Conservation (phyloP, 2,329 filamentous ascomycete genomes). For the Daldinia eschscholtzii region DNA sequence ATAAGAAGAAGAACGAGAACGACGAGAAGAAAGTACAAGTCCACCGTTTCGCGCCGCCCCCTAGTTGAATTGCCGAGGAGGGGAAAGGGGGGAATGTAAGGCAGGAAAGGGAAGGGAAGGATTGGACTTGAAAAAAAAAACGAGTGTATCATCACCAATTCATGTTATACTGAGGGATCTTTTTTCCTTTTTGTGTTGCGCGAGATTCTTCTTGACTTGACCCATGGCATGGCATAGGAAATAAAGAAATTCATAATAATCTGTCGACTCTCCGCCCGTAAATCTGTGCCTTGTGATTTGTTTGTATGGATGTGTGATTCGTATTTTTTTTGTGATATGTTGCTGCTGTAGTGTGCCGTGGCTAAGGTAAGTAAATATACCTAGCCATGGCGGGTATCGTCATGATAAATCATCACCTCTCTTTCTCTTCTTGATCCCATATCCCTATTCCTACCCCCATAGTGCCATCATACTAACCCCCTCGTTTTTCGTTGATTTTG, state of each 20-base stretch:
- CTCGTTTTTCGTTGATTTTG: background rate
- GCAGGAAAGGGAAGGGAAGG: background rate
- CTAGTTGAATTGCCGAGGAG: background rate
- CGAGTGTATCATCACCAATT: constrained; percentile 25
- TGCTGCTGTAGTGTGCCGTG: constrained; percentile 29
- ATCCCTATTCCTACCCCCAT: background rate
- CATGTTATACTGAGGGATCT: constrained; percentile 43
- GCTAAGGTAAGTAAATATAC: constrained; percentile 1
- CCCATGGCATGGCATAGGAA: constrained; percentile 53
- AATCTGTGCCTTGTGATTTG: constrained; percentile 1
- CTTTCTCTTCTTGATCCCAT: background rate
- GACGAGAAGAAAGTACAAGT: constrained; percentile 1
- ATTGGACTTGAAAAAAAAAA: constrained; percentile 19
- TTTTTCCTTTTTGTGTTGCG: constrained; percentile 45
- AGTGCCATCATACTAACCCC: background rate
- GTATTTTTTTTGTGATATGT: constrained; percentile 7
- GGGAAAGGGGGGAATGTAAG: constrained; percentile 10
- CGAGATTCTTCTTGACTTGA: constrained; percentile 41
- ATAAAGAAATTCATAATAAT: constrained; percentile 51
- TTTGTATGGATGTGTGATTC: background rate
- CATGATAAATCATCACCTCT: constrained; percentile 30
- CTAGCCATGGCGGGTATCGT: constrained; percentile 41
- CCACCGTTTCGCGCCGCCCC: background rate
- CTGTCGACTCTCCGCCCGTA: constrained; percentile 4
- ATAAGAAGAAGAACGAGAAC: background rate